Evolutionary conservation across 2,329 filamentous ascomycete genomes (phyloP).

Genomic region (Claviceps fusiformis): DNA sequence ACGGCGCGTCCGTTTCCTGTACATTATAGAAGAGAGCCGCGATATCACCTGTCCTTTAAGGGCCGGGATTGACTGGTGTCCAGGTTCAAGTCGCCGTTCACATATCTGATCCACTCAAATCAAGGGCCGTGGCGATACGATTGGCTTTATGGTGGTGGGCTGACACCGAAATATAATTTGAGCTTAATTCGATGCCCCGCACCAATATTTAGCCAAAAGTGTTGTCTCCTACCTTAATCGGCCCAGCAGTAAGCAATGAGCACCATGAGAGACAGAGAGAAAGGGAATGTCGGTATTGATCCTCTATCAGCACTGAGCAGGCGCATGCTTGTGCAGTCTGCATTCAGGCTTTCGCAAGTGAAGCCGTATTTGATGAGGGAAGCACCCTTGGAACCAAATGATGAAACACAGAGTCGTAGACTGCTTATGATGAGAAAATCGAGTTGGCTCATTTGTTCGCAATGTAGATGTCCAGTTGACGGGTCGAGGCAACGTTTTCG

Average conservation of each 20-base stretch:
- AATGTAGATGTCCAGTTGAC: no score
- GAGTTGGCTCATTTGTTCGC: no score
- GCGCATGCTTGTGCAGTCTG: no score
- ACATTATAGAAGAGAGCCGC: neutral
- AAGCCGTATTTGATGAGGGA: neutral
- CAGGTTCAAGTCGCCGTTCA: neutral
- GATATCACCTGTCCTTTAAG: neutral
- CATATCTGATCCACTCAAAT: neutral
- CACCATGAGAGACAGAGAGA: no score
- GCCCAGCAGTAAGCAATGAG: no score
- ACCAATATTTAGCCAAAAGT: neutral
- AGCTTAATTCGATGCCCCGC: neutral
- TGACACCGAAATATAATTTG: neutral
- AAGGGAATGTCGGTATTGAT: no score
- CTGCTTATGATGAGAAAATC: no score
- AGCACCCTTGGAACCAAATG: no score
- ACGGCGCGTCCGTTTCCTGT: neutral
- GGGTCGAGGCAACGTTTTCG: no score
- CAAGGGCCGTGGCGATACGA: neutral
- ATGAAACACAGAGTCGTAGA: no score
- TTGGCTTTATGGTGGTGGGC: neutral
- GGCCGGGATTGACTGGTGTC: neutral
- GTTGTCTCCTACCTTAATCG: neutral
- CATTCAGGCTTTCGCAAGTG: neutral
- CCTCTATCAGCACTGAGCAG: no score